A percentile compares a stretch with the other conserved stretches of the same genome.
Evolutionary conservation across 257 asterid species (phyloP).

Genomic region (Thymus quinquecostatus): DNA sequence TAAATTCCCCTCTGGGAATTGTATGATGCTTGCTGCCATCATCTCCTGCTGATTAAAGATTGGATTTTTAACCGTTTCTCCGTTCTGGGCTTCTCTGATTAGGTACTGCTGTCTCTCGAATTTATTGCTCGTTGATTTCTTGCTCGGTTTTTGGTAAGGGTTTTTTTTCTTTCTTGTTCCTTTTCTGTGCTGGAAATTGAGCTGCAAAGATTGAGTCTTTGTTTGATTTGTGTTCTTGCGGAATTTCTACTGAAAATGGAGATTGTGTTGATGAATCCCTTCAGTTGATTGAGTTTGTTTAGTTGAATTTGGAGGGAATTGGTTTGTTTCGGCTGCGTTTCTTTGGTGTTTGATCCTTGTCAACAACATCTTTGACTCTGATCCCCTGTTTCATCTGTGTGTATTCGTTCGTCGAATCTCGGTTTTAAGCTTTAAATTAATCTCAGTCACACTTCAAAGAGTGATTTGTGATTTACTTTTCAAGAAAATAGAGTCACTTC

Average conservation of each 20-base stretch:
- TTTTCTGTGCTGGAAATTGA: constrained; percentile 12
- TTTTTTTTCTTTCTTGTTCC: too few relatives aligned
- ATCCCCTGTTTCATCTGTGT: constrained; percentile 19
- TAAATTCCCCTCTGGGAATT: constrained; percentile 27
- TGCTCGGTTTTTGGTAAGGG: background rate
- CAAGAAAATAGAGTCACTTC: constrained; percentile 18
- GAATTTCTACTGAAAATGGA: constrained; percentile 34
- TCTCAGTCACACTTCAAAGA: constrained; percentile 13
- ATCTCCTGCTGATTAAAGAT: constrained; percentile 33
- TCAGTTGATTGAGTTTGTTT: constrained; percentile 33
- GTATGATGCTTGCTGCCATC: constrained; percentile 30
- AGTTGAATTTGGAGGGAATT: constrained; percentile 15
- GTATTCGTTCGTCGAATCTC: background rate
- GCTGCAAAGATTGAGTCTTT: background rate
- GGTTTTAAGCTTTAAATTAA: constrained; percentile 18
- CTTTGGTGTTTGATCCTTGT: constrained; percentile 24
- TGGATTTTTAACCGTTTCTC: constrained; percentile 25
- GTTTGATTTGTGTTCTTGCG: constrained; percentile 27
- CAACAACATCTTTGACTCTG: constrained; percentile 20
- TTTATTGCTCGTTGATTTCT: background rate
- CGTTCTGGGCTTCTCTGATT: constrained; percentile 33
- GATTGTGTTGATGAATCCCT: constrained; percentile 21
- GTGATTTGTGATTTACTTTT: constrained; percentile 16
- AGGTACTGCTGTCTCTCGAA: constrained; percentile 31
- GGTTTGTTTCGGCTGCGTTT: constrained; percentile 17